Conservation (phyloP, 2,329 filamentous ascomycete genomes). For the Pestalotiopsis fici region DNA sequence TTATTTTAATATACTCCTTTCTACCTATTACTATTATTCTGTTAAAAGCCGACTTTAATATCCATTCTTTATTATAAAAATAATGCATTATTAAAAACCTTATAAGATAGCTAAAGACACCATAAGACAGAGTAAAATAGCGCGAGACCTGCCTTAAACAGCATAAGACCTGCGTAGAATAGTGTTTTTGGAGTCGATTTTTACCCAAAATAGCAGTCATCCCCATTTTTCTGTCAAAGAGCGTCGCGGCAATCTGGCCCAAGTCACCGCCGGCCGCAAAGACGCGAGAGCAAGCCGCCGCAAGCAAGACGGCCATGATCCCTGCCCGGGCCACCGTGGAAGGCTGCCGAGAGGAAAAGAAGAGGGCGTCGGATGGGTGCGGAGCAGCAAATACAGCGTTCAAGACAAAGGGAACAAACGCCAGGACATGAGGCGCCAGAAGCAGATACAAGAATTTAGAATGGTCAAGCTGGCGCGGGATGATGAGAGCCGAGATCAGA, state of each 20-base stretch:
- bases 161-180: no score
- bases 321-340: not conserved
- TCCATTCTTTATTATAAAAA: no score
- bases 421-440: slow-evolving; percentile 22
- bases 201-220: no score
- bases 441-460: slow-evolving; percentile 19
- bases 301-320: not conserved
- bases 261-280: not conserved
- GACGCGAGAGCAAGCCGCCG: not conserved
- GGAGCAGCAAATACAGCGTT: not conserved
- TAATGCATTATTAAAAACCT: not conserved
- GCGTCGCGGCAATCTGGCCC: not conserved
- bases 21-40: no score
- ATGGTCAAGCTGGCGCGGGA: slow-evolving; percentile 12
- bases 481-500: slow-evolving; percentile 11
- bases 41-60: no score
- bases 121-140: no score
- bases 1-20: no score
- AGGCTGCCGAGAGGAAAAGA: not conserved
- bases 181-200: no score
- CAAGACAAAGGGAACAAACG: slow-evolving; percentile 22
- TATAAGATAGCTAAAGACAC: no score
- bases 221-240: not conserved
- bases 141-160: no score
- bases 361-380: not conserved